Evolutionary conservation across 306 rosid species (phyloP).

Genomic region (Cucumis hystrix): DNA sequence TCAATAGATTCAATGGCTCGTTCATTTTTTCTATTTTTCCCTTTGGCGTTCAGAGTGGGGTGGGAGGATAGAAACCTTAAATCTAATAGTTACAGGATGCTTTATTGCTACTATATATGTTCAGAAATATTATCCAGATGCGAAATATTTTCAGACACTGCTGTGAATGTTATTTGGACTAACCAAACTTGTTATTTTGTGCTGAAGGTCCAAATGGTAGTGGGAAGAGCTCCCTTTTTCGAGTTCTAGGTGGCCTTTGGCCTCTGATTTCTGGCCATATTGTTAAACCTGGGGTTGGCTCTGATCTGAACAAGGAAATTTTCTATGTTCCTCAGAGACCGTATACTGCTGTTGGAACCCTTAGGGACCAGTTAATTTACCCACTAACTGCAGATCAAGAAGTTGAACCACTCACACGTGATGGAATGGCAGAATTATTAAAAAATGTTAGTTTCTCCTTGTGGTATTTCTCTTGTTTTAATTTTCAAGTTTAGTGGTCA

Average conservation of each 20-base stretch:
- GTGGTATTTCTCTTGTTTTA: neutral
- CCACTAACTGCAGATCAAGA: conserved; percentile 71
- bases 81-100: neutral
- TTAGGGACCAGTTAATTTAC: conserved; percentile 93
- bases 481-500: neutral
- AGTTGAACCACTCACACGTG: conserved; percentile 59
- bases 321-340: conserved; percentile 99
- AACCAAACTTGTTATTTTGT: conserved; percentile 7
- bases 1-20: neutral
- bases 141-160: neutral
- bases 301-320: conserved; percentile 96
- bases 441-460: conserved; percentile 13
- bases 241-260: conserved; percentile 99
- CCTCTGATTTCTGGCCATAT: conserved; percentile 87
- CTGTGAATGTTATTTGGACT: conserved; percentile 11
- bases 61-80: neutral
- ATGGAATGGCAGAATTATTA: conserved; percentile 80
- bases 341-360: conserved; percentile 98
- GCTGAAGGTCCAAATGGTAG: conserved; percentile 98
- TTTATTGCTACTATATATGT: neutral
- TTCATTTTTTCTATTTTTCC: neutral
- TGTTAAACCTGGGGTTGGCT: conserved; percentile 93
- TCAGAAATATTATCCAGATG: neutral
- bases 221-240: conserved; percentile 97
- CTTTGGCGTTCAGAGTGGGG: too few relatives aligned